Base-by-base conservation (phyloP, 1,284 basidiomycete genomes). In the Marasmius fiardii region DNA sequence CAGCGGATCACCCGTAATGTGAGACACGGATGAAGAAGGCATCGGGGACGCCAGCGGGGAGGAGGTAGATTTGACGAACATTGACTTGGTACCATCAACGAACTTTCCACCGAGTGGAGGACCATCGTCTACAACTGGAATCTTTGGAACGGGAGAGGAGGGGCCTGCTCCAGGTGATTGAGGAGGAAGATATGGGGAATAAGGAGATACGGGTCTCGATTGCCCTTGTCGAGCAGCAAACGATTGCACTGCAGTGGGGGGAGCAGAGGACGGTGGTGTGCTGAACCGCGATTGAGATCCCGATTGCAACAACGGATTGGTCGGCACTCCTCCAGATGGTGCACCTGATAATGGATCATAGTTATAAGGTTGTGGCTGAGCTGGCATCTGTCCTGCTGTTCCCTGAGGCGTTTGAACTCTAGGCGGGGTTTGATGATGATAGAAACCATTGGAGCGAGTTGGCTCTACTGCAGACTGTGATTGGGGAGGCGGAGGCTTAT, bases 41-140 rank as follows among this genome's bases (percentile, higher is more conserved):
- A 33, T 6, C 8, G 24, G n/a, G 4, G 47, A 64, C 11, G 69
- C 68, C 11, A 70, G 65, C 16, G 74, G 73, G 8, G 78, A 75
- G 7, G 77, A 67, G 28, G 54, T 11, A 31, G 74, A 58, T 49
- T 82, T 78, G 66, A 88, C 75, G 60, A 88, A 88, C 88, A 90
- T 89, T 2, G 88, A 90, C 67, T 83, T 83, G 2, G 88, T 84
- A 26, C 87, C 87, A 63, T 90, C 87, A 35, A 81, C 77, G 52
- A 87, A 79, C 8, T 80, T 81, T 31, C 84, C 85, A 48, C 85
- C 83, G 18, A 86, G 76, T 14, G 81, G 83, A 10, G 85, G 80
- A 50, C 74, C 63, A 55, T 61, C 74, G 51, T 61, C 70, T 53
- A 39, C 62, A 37, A 51, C 54, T 61, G 49, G 61, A 51, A 56